These are phyloP conservation scores for Candida fluviatilis DNA, from an alignment of 805 yeast species.

Conservation along the genomic window DNA sequence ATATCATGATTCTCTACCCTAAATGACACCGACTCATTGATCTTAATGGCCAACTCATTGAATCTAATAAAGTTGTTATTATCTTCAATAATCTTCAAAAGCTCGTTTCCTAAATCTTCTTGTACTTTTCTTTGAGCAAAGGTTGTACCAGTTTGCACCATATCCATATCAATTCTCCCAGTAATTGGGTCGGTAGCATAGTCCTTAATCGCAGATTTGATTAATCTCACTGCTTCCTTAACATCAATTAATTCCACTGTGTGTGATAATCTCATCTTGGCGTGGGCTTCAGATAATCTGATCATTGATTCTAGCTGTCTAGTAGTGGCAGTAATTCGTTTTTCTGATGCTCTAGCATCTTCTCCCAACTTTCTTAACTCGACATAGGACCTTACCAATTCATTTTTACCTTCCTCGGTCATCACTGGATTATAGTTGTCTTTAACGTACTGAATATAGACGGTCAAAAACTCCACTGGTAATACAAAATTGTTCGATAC, in stretches of 20 bases:
- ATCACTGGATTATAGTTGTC: constrained; percentile 77
- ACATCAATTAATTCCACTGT: constrained; percentile 79
- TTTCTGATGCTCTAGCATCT: constrained; percentile 79
- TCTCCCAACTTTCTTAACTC: constrained; percentile 94
- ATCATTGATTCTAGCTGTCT: constrained; percentile 96
- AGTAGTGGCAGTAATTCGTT: constrained; percentile 95
- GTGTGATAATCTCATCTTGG: constrained; percentile 82
- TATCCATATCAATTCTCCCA: constrained; percentile 95
- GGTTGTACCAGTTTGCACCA: constrained; percentile 94
- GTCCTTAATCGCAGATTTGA: constrained; percentile 91
- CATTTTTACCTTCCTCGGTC: constrained; percentile 75
- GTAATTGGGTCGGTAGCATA: constrained; percentile 98
- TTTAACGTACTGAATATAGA: constrained; percentile 92
- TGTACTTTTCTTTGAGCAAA: constrained; percentile 75
- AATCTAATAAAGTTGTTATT: constrained; percentile 49
- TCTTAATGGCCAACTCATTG: constrained; percentile 51
- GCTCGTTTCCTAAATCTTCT: constrained; percentile 65
- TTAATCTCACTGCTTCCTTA: constrained; percentile 87
- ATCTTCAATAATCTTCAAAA: constrained; percentile 51
- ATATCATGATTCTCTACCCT: constrained; percentile 70
- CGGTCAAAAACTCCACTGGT: constrained; percentile 83
- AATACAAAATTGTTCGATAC: constrained; percentile 66
- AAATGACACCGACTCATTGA: constrained; percentile 63
- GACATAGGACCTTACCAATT: constrained; percentile 82
- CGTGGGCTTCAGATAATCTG: constrained; percentile 93